These are phyloP conservation scores for Lavandula angustifolia DNA, from an alignment of 257 asterid genomes.

Conservation along the genomic window DNA sequence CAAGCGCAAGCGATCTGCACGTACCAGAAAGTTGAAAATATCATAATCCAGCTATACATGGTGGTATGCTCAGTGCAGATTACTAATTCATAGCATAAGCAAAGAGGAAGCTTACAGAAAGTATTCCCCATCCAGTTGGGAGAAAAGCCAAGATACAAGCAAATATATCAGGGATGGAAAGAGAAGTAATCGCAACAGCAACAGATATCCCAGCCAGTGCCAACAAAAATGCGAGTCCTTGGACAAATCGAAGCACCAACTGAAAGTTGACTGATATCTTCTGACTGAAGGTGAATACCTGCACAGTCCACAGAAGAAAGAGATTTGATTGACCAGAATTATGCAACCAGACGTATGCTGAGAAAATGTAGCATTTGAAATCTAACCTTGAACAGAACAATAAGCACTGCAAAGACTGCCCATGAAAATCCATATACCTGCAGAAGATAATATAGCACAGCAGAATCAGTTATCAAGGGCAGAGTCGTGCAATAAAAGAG, in stretches of 20 bases:
- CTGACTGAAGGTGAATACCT: slow-evolving; percentile 98
- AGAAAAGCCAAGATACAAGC: slow-evolving; percentile 90
- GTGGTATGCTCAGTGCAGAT: too few relatives aligned
- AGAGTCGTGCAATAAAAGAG: not conserved
- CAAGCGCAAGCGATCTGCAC: slow-evolving; percentile 43
- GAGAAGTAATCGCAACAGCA: slow-evolving; percentile 62
- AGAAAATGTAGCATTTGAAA: slow-evolving; percentile 19
- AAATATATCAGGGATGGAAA: slow-evolving; percentile 71
- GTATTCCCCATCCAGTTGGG: slow-evolving; percentile 99
- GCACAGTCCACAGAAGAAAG: slow-evolving; percentile 34
- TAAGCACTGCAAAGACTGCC: slow-evolving; percentile 78
- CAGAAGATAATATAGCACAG: slow-evolving; percentile 22
- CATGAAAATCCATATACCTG: slow-evolving; percentile 92
- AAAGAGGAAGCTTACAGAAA: slow-evolving; percentile 59
- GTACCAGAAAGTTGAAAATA: too few relatives aligned
- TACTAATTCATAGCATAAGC: not conserved
- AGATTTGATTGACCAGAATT: slow-evolving; percentile 12
- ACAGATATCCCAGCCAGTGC: slow-evolving; percentile 78
- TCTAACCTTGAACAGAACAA: slow-evolving; percentile 88
- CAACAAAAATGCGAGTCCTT: slow-evolving; percentile 77
- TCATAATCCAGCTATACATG: too few relatives aligned
- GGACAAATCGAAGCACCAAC: slow-evolving; percentile 87
- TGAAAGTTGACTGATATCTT: slow-evolving; percentile 96
- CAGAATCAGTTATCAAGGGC: slow-evolving; percentile 16
- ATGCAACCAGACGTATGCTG: not conserved